Base-by-base conservation (phyloP, 2,329 filamentous ascomycete species). In the Lachnellula occidentalis region DNA sequence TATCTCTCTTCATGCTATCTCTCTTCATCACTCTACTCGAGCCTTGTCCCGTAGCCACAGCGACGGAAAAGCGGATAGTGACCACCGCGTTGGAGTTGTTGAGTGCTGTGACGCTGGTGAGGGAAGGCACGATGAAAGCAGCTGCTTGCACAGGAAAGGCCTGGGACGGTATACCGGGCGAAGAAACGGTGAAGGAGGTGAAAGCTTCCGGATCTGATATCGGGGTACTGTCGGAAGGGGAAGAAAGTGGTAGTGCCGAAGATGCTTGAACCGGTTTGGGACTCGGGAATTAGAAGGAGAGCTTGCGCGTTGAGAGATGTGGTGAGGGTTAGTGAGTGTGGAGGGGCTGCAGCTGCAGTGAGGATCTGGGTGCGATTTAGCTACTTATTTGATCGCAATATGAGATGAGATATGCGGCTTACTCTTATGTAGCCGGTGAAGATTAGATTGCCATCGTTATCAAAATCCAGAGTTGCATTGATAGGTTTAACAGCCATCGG, bases 401-500 rank as follows among this genome's bases (percentile, higher is more conserved):
- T 43, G 4, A 19, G 2, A 21, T 43, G 2, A 21, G 19, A 36
- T 17, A n/a, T 27, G 22, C 14, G 39, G 19, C 56, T 42, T 56
- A 65, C 63, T 41, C 61, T 51, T 21, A 65, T 60, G 24, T 47
- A 52, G 1, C 63, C 61, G 4, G 48, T 57, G n/a, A 65, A 61
- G 1, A 58, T 31, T 8, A 63, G 27, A 11, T 48, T 54, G 27
- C 58, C 61, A 37, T 34, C 12, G 7, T 7, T 4, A 17, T 58
- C 51, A 24, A 65, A 61, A 45, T 65, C 60, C 24, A 63, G 54
- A 11, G 54, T 62, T 9, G 54, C 50, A 52, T 75, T 72, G 41
- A 81, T 77, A 4, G 82, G 81, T 71, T 85, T 85, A 61, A 84
- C 73, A 5, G 71, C 71, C 65, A 83, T 82, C 0, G 81, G 78